Evolutionary conservation across 2,329 filamentous ascomycete genomes (phyloP).

Genomic region (Alternaria triticina): DNA sequence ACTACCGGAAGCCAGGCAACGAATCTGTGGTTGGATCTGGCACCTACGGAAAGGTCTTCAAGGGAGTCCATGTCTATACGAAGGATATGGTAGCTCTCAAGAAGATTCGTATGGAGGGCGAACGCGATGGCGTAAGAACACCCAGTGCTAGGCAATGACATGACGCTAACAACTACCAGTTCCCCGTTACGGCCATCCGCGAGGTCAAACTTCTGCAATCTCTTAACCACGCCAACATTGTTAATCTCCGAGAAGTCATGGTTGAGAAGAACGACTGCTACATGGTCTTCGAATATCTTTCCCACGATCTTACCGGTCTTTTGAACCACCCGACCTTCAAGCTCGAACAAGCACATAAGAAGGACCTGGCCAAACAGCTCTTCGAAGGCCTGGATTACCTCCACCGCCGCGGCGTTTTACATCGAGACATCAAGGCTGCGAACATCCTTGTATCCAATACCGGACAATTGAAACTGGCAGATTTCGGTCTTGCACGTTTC

Average conservation of each 20-base stretch:
- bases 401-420: conserved; percentile 89
- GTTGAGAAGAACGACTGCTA: conserved; percentile 98
- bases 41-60: conserved; percentile 95
- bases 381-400: conserved; percentile 95
- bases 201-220: conserved; percentile 94
- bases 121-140: conserved; percentile 72
- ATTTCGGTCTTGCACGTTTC: conserved; percentile 95
- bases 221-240: conserved; percentile 80
- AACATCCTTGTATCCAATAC: conserved; percentile 94
- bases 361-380: conserved; percentile 89
- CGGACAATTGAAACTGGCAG: conserved; percentile 88
- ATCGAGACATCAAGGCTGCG: conserved; percentile 97
- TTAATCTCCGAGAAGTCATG: conserved; percentile 90
- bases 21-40: conserved; percentile 95
- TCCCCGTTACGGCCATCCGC: conserved; percentile 87
- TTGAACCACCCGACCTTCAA: conserved; percentile 94
- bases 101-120: conserved; percentile 91
- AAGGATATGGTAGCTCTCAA: conserved; percentile 84
- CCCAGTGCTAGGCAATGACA: neutral
- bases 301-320: conserved; percentile 92
- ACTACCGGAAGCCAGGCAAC: conserved; percentile 94
- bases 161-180: conserved; percentile 52
- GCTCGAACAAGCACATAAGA: conserved; percentile 84
- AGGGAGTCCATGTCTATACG: conserved; percentile 91
- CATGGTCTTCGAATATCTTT: conserved; percentile 99